A percentile compares a stretch with the other conserved stretches of the same genome.
phyloP scores from a whole-genome alignment of 2,329 filamentous ascomycete genomes.

The Talaromyces sp. region DNA sequence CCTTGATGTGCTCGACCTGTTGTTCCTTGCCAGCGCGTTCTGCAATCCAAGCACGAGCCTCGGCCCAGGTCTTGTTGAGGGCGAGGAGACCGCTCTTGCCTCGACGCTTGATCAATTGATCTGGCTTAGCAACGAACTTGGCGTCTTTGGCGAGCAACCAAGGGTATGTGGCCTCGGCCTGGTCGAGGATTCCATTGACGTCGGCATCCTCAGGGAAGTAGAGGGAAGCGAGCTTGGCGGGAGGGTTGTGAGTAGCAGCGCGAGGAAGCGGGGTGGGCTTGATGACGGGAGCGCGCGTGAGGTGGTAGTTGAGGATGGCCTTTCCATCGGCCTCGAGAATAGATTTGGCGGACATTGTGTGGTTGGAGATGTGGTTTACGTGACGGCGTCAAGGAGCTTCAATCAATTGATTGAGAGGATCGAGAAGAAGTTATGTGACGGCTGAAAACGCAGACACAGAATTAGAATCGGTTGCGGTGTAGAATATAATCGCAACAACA shows the following conservation, averaged over 20 bases:
- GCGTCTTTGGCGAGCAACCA: conserved; percentile 81
- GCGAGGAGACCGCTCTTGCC: conserved; percentile 97
- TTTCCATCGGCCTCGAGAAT: conserved; percentile 99
- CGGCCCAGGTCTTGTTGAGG: conserved; percentile 95
- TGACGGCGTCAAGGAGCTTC: not conserved
- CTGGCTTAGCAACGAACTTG: conserved; percentile 98
- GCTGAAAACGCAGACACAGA: not conserved
- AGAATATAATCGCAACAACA: conserved; percentile 2
- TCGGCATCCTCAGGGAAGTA: conserved; percentile 88
- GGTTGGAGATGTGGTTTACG: conserved; percentile 2
- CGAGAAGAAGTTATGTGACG: conserved; percentile 1
- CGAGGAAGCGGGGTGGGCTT: conserved; percentile 91
- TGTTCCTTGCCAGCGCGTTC: conserved; percentile 87
- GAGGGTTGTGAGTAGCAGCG: conserved; percentile 84
- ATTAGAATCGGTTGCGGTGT: not conserved
- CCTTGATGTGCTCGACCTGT: conserved; percentile 87
- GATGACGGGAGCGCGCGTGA: conserved; percentile 94
- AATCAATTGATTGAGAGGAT: not conserved
- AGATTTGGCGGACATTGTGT: conserved; percentile 87
- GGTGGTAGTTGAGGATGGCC: conserved; percentile 99
- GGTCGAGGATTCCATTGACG: conserved; percentile 80
- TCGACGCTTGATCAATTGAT: conserved; percentile 99
- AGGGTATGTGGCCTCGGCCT: conserved; percentile 94
- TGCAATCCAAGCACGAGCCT: conserved; percentile 91
- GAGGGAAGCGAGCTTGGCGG: conserved; percentile 85